Evolutionary conservation across 2,329 filamentous ascomycete species (phyloP).

Genomic region (Cryphonectria naterciae): DNA sequence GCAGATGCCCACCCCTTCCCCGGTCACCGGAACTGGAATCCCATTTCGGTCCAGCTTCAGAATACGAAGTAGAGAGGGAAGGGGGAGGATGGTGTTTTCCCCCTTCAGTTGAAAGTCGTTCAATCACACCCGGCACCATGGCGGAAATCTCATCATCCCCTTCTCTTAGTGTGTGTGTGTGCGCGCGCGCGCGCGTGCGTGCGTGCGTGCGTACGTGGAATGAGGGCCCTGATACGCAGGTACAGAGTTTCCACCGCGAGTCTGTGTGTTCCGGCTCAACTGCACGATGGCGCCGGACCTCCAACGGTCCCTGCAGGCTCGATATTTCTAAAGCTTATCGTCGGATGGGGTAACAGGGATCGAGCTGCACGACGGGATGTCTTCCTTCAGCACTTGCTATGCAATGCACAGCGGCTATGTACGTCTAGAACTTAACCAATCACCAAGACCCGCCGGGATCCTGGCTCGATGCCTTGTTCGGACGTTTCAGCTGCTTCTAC

Average conservation of each 20-base stretch:
- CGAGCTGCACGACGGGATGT: constrained; percentile 16
- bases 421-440: constrained; percentile 37
- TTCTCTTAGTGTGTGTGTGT: not conserved
- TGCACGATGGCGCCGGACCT: constrained; percentile 20
- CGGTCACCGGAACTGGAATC: constrained; percentile 10
- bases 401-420: constrained; percentile 43
- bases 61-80: not conserved
- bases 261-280: constrained; percentile 10
- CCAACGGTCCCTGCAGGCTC: constrained; percentile 28
- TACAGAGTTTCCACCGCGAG: constrained; percentile 20
- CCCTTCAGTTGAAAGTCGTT: not conserved
- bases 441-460: constrained; percentile 17
- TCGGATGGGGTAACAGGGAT: constrained; percentile 26
- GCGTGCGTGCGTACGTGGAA: constrained; percentile 13
- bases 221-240: constrained; percentile 20
- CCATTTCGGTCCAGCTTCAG: not conserved
- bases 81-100: not conserved
- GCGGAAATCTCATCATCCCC: constrained; percentile 5
- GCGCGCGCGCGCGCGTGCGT: not conserved
- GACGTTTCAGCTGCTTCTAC: constrained; percentile 37
- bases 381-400: constrained; percentile 31
- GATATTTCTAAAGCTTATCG: constrained; percentile 20
- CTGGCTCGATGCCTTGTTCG: constrained; percentile 14
- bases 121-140: not conserved
- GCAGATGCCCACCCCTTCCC: constrained; percentile 2